Evolutionary conservation across 495 filamentous ascomycete genomes (phyloP).

Genomic region (Pseudevernia furfuracea): DNA sequence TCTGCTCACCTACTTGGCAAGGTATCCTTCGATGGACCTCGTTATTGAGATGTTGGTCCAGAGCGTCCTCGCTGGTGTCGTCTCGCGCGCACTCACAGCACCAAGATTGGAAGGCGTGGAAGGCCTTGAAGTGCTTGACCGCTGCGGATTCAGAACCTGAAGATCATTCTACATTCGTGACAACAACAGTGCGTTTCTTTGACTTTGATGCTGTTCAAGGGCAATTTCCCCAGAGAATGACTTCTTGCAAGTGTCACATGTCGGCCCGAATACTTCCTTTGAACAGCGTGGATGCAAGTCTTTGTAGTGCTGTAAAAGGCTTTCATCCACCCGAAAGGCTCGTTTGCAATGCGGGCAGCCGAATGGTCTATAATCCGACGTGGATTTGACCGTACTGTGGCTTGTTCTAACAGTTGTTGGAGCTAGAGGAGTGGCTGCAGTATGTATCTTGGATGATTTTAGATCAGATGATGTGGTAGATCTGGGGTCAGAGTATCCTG

Average conservation of each 20-base stretch:
- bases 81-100: slow-evolving; percentile 23
- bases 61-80: slow-evolving; percentile 13
- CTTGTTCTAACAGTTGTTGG: not conserved
- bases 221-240: not conserved
- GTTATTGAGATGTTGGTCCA: slow-evolving; percentile 20
- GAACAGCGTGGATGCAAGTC: not conserved
- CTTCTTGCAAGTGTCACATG: not conserved
- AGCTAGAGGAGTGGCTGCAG: not conserved
- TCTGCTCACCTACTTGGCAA: slow-evolving; percentile 20
- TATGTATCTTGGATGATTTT: not conserved
- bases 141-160: not conserved
- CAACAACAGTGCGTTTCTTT: not conserved
- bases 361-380: not conserved
- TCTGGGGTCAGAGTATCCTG: not conserved
- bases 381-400: not conserved
- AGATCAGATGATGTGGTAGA: not conserved
- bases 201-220: not conserved
- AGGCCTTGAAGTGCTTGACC: not conserved
- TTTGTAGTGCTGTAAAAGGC: not conserved
- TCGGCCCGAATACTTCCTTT: not conserved
- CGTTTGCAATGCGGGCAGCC: not conserved
- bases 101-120: slow-evolving; percentile 19
- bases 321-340: not conserved
- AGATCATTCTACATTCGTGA: not conserved
- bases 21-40: slow-evolving; percentile 14